A percentile compares a stretch with the other conserved stretches of the same genome.
These are phyloP conservation scores for Trichosanthes cucumerina DNA, from an alignment of 306 rosid species.

Conservation along the genomic window DNA sequence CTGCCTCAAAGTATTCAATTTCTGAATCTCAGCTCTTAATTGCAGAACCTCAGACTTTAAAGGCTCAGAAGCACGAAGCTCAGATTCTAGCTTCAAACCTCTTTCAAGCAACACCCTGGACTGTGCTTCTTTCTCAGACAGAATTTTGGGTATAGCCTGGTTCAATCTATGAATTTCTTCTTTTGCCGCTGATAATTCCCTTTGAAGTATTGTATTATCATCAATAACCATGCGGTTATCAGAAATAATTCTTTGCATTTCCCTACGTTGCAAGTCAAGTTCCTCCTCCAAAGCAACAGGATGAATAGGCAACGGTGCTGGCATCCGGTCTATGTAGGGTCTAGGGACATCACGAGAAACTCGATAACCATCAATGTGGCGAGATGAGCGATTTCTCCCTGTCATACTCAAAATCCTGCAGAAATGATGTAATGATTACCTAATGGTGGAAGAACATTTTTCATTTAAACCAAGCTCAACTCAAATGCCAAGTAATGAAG, in stretches of 20 bases:
- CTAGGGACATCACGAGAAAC: constrained; percentile 24
- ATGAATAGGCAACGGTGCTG: constrained; percentile 19
- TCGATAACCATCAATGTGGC: constrained; percentile 24
- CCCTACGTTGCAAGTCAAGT: constrained; percentile 31
- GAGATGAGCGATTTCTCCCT: constrained; percentile 29
- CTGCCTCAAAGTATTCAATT: constrained; percentile 23
- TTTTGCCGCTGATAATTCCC: constrained; percentile 33
- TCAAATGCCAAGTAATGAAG: not conserved
- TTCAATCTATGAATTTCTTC: constrained; percentile 33
- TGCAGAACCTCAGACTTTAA: constrained; percentile 29
- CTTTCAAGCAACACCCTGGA: constrained; percentile 27
- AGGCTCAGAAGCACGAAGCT: constrained; percentile 34
- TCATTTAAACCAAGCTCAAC: not conserved
- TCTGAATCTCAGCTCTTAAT: constrained; percentile 33
- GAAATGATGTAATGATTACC: constrained; percentile 13
- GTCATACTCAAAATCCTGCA: constrained; percentile 32
- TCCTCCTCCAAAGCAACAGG: constrained; percentile 41
- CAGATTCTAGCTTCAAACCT: constrained; percentile 35
- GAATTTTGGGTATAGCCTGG: constrained; percentile 24
- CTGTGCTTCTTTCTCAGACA: constrained; percentile 24
- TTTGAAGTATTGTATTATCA: constrained; percentile 34
- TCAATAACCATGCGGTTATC: constrained; percentile 32
- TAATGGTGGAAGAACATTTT: constrained; percentile 11
- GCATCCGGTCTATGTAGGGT: constrained; percentile 18
- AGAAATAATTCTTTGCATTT: constrained; percentile 25